A percentile compares a stretch with the other conserved stretches of the same genome.
These are phyloP conservation scores for Tetratostichococcus sp. DNA, from an alignment of 139 green algal genomes.

Conservation along the genomic window DNA sequence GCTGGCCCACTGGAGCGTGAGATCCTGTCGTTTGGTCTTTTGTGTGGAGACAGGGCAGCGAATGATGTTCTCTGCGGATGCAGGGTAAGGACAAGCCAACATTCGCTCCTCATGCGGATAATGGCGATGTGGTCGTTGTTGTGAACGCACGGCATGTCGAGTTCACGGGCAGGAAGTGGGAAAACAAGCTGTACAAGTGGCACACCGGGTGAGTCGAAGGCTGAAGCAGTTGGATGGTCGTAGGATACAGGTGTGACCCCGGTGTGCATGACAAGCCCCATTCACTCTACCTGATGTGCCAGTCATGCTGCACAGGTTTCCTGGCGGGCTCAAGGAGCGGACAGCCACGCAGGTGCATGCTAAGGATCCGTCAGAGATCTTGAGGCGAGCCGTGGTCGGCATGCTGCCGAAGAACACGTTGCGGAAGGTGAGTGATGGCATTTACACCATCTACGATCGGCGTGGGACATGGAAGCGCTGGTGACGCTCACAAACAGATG, in stretches of 20 bases:
- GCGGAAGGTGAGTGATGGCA: slow-evolving; percentile 36
- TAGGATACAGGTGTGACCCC: too few species aligned
- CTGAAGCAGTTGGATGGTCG: too few species aligned
- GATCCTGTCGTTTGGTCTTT: too few species aligned
- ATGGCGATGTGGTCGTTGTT: slow-evolving; percentile 82
- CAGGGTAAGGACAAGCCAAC: slow-evolving; percentile 91
- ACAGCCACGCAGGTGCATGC: slow-evolving; percentile 53
- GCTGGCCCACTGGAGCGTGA: too few species aligned
- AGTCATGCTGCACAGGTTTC: slow-evolving; percentile 41
- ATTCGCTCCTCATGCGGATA: slow-evolving; percentile 61
- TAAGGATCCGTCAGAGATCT: slow-evolving; percentile 56
- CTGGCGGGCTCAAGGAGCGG: slow-evolving; percentile 75
- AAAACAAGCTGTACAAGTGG: slow-evolving; percentile 84
- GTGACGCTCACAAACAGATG: too few species aligned
- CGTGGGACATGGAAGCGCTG: too few species aligned
- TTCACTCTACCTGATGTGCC: too few species aligned
- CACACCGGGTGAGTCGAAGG: slow-evolving; percentile 61
- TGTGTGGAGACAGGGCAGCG: too few species aligned
- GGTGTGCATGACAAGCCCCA: too few species aligned
- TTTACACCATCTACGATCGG: too few species aligned
- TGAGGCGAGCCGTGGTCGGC: slow-evolving; percentile 70
- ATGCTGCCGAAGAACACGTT: slow-evolving; percentile 91
- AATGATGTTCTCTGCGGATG: too few species aligned
- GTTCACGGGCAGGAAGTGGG: slow-evolving; percentile 84
- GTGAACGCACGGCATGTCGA: slow-evolving; percentile 75